Evolutionary conservation across 805 yeast genomes (phyloP).

Genomic region (Blastobotrys terrestris): DNA sequence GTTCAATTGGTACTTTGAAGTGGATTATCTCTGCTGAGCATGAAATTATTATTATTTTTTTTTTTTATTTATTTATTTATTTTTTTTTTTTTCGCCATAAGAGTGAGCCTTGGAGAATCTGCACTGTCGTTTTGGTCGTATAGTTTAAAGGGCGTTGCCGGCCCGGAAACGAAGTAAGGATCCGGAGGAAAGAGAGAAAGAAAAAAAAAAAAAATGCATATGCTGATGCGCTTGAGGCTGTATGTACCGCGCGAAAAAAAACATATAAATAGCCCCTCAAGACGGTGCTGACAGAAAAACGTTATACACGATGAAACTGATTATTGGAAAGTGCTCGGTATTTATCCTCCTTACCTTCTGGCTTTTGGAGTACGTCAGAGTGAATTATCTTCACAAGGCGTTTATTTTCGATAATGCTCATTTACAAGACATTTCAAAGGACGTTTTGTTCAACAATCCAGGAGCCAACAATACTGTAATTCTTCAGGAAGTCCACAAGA

Average conservation of each 20-base stretch:
- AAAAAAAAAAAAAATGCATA: neutral
- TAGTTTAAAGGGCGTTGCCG: too few species aligned
- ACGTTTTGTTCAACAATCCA: slow-evolving; percentile 34
- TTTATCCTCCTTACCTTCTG: neutral
- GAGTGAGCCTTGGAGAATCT: slow-evolving; percentile 14
- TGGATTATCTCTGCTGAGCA: too few species aligned
- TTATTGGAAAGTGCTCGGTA: neutral
- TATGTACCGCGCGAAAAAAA: neutral
- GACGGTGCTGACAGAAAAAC: too few species aligned
- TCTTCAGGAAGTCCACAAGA: slow-evolving; percentile 54
- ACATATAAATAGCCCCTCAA: neutral
- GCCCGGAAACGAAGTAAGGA: too few species aligned
- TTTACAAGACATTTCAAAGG: slow-evolving; percentile 54
- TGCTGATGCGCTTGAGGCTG: neutral
- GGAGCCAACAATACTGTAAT: slow-evolving; percentile 50
- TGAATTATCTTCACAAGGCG: slow-evolving; percentile 49
- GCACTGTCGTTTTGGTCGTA: neutral
- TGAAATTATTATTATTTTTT: too few species aligned
- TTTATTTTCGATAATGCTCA: slow-evolving; percentile 65
- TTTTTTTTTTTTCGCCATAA: neutral
- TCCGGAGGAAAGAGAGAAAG: neutral
- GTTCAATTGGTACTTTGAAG: neutral
- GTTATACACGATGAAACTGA: neutral
- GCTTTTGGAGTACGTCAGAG: slow-evolving; percentile 21
- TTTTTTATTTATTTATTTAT: too few species aligned